A percentile compares a stretch with the other conserved stretches of the same genome.
Evolutionary conservation across 163 green algal species (phyloP).

Genomic region (Chlamydomonas reinhardtii): DNA sequence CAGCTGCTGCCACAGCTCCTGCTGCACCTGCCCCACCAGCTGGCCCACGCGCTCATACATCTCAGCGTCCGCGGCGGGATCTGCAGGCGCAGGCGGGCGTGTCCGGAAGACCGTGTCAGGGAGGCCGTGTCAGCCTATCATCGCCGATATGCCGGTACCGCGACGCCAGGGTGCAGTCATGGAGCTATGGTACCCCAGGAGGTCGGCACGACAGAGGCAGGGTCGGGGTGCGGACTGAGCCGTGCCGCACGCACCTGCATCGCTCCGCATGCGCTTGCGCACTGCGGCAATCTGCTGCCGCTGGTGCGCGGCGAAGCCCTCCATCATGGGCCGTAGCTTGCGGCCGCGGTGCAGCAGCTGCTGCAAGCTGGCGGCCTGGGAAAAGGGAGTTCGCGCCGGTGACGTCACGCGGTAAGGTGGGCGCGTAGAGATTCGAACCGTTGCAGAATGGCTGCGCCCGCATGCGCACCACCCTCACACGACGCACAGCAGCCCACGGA

Average conservation of each 20-base stretch:
- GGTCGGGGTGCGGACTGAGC: too few relatives aligned
- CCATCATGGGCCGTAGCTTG: neutral
- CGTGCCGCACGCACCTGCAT: neutral
- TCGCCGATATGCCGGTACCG: too few relatives aligned
- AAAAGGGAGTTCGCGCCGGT: too few relatives aligned
- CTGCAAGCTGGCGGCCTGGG: neutral
- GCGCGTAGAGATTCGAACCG: too few relatives aligned
- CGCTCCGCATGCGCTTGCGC: slow-evolving; percentile 5
- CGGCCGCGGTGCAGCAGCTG: neutral
- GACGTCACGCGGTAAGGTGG: too few relatives aligned
- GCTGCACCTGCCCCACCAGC: slow-evolving; percentile 7
- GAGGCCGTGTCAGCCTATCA: too few relatives aligned
- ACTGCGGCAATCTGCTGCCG: slow-evolving; percentile 18
- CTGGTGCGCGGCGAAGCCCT: slow-evolving; percentile 6
- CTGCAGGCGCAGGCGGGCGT: neutral
- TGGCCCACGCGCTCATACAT: neutral
- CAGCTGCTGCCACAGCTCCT: slow-evolving; percentile 37
- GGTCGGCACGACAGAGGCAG: too few relatives aligned
- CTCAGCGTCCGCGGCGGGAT: neutral
- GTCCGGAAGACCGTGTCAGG: too few relatives aligned
- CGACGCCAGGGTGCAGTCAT: too few relatives aligned
- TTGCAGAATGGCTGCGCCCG: too few relatives aligned
- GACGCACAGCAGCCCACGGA: too few relatives aligned
- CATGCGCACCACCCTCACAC: too few relatives aligned
- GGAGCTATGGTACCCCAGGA: neutral